Percentiles rank a stretch among this genome's conserved stretches.
phyloP scores from a whole-genome alignment of 352 stramenopile species.

The Pythium dissimile region DNA sequence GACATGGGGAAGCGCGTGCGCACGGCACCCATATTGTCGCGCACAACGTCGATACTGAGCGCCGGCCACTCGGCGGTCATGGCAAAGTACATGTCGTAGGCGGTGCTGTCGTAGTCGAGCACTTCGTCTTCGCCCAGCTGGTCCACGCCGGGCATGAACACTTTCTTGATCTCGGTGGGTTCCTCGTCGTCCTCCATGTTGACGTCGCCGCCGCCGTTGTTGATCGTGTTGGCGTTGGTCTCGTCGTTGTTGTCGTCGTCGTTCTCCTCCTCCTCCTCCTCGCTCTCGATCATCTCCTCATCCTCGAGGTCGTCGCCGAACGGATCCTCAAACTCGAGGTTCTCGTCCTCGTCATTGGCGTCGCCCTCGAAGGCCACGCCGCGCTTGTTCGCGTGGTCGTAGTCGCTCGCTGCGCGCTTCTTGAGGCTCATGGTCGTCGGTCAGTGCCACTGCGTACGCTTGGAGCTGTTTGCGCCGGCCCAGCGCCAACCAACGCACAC shows the following conservation, averaged over 20 bases:
- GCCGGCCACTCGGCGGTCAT: conserved; percentile 97
- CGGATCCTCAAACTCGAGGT: conserved; percentile 87
- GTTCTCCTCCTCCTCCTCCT: conserved; percentile 57
- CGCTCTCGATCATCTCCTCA: conserved; percentile 86
- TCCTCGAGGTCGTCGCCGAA: conserved; percentile 90
- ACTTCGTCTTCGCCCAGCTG: conserved; percentile 90
- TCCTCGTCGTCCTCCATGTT: conserved; percentile 62
- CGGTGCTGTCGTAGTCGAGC: conserved; percentile 98
- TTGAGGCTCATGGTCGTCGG: conserved; percentile 59
- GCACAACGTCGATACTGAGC: conserved; percentile 97
- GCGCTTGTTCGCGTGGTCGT: conserved; percentile 48
- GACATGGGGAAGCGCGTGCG: conserved; percentile 94
- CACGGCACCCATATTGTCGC: conserved; percentile 93
- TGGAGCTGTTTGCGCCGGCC: no score
- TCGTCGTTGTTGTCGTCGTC: conserved; percentile 41
- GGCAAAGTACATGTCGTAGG: conserved; percentile 99
- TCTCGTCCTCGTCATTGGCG: conserved; percentile 34
- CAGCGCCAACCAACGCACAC: conserved; percentile 25
- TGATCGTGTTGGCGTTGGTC: conserved; percentile 40
- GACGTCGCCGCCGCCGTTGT: conserved; percentile 56
- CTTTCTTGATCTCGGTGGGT: conserved; percentile 69
- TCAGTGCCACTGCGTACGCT: not conserved
- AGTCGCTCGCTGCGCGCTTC: conserved; percentile 61
- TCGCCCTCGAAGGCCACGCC: conserved; percentile 35
- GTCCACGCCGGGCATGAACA: conserved; percentile 93